Base-by-base conservation (phyloP, 202 grass and related monocot genomes). In the Schoenoplectus tabernaemontani region DNA sequence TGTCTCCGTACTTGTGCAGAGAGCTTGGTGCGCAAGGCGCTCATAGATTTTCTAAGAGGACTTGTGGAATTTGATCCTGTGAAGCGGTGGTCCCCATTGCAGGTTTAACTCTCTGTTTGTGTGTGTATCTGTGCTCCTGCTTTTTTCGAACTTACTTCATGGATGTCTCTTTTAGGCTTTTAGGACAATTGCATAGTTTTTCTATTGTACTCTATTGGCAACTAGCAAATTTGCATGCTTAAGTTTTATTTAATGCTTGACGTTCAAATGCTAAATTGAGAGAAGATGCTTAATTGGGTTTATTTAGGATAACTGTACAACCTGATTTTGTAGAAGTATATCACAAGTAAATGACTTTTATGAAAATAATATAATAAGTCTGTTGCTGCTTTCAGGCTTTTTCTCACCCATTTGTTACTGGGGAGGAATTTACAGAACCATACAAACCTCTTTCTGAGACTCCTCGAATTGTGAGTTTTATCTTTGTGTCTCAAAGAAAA, bases 41-140 rank as follows among this genome's bases (percentile, higher is more conserved):
- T 99, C 71, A 86, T 96, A 91, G 92, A 99, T 89, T 99, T 99
- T 83, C 91, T 99, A 79, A 99, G 90, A 78, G 96, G 96, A 74
- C 88, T 93, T 78, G 83, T 96, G 84, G 92, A 99, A 81, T 91
- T 99, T 86, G 96, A 99, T 85, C 96, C 96, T 80, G 81, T 85
- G 72, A 99, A 96, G 83, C 79, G 96, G n/a, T 99, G 96, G 96
- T 96, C 96, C 47, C 96, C 96, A 2, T 82, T 89, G 82, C 96
- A 96, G 92, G 96, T 96, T 87, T 81, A 86, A 32, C 44, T 53
- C 47, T 54, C 5, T 75, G 36, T 81, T 36, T 68, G 38, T 67
- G 3, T 60, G 24, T 42, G 63, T 22, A 7, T 67, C 19, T n/a
- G n/a, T n/a, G 19, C n/a, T 41, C 9, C n/a, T 42, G 38, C 30